Conservation (phyloP, 257 asterid genomes). For the Solanum sejunctum region DNA sequence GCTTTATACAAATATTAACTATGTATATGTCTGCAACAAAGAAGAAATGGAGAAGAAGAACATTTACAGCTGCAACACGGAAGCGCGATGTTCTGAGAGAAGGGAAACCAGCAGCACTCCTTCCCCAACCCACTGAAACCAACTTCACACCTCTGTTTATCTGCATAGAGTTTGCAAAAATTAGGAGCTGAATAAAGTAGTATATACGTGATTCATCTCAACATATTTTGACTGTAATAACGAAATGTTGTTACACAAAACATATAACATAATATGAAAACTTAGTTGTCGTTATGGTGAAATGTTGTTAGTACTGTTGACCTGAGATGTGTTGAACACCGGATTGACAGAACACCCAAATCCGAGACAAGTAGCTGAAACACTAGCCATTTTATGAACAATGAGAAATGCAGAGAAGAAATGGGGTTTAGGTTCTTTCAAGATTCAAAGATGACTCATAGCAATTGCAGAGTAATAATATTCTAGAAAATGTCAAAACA, state of each 20-base stretch:
- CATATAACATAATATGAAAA: too few relatives aligned
- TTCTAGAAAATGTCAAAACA: neutral
- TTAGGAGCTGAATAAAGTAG: neutral
- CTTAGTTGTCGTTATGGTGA: too few relatives aligned
- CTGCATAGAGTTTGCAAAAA: slow-evolving; percentile 12
- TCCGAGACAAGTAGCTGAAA: slow-evolving; percentile 38
- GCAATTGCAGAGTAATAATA: neutral
- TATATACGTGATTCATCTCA: neutral
- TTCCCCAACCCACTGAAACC: slow-evolving; percentile 29
- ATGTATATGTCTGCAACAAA: neutral
- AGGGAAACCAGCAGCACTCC: slow-evolving; percentile 14
- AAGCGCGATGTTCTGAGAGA: slow-evolving; percentile 28
- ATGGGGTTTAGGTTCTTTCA: neutral
- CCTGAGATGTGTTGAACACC: slow-evolving; percentile 21
- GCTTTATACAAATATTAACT: neutral
- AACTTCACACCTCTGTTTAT: slow-evolving; percentile 7
- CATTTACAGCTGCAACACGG: slow-evolving; percentile 37
- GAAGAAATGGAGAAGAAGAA: neutral
- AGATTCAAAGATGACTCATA: neutral
- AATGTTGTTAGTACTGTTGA: neutral
- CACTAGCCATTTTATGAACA: slow-evolving; percentile 25
- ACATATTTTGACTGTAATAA: neutral
- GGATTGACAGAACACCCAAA: slow-evolving; percentile 16
- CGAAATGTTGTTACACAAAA: neutral
- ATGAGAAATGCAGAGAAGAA: neutral